Conservation (phyloP, 2,329 filamentous ascomycete genomes). For the Nemania sp. region DNA sequence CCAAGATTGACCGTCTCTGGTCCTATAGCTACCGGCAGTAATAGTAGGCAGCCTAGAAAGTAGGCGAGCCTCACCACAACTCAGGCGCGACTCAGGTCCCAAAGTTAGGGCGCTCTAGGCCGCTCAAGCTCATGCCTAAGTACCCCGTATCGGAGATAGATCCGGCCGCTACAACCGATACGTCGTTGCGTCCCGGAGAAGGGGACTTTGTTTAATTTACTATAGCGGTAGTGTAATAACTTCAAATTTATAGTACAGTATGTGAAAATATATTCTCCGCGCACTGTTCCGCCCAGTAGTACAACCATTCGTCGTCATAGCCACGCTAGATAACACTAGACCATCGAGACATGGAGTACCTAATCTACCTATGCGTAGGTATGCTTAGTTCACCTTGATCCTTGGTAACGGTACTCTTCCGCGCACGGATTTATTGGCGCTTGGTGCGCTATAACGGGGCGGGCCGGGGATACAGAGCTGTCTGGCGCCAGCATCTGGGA, state of each 20-base stretch:
- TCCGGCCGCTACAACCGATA: constrained; percentile 1
- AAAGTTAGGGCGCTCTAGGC: constrained; percentile 3
- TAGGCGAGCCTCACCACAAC: constrained; percentile 5
- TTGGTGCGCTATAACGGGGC: constrained; percentile 18
- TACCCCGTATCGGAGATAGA: not conserved
- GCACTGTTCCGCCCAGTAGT: not conserved
- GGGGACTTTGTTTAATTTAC: not conserved
- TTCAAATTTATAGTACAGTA: not conserved
- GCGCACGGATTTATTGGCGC: not conserved
- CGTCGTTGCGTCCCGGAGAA: not conserved
- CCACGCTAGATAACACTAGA: not conserved
- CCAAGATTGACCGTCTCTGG: not conserved
- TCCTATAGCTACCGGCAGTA: not conserved
- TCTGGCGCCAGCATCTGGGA: constrained; percentile 6
- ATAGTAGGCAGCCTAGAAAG: constrained; percentile 6
- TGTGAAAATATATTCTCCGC: not conserved
- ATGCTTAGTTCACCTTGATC: not conserved
- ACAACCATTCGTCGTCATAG: not conserved
- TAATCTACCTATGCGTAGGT: too few species aligned
- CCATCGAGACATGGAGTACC: too few species aligned
- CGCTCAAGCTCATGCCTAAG: not conserved
- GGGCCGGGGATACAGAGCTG: constrained; percentile 9
- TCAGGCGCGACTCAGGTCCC: constrained; percentile 16
- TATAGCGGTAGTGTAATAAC: not conserved
- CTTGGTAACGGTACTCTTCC: not conserved